These are phyloP conservation scores for Clathrus columnatus DNA, from an alignment of 768 basidiomycete species.

Conservation along the genomic window DNA sequence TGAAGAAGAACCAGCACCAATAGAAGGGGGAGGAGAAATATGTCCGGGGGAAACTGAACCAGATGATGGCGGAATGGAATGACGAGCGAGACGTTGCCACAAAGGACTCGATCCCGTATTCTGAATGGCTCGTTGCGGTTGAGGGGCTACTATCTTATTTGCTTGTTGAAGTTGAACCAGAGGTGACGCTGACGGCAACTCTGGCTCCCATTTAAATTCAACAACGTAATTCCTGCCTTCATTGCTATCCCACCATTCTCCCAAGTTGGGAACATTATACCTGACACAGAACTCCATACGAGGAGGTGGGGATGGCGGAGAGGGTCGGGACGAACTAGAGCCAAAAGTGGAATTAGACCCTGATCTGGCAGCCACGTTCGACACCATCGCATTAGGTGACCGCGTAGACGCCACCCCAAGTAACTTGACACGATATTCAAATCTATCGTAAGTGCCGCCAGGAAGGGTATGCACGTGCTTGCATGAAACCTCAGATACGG, in stretches of 20 bases:
- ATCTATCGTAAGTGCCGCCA: constrained; percentile 50
- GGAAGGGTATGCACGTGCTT: constrained; percentile 45
- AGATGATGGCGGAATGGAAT: constrained; percentile 15
- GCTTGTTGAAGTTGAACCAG: constrained; percentile 21
- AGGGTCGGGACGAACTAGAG: constrained; percentile 56
- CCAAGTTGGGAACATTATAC: constrained; percentile 50
- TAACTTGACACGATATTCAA: constrained; percentile 54
- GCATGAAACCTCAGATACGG: constrained; percentile 86
- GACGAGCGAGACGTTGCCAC: constrained; percentile 22
- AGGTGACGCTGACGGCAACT: constrained; percentile 18
- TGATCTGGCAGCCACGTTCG: background rate
- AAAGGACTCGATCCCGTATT: constrained; percentile 16
- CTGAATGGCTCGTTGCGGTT: constrained; percentile 39
- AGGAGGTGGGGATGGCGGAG: constrained; percentile 70
- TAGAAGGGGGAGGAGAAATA: constrained; percentile 4
- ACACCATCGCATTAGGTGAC: background rate
- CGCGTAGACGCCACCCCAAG: background rate
- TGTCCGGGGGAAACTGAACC: constrained; percentile 10
- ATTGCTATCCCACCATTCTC: constrained; percentile 94
- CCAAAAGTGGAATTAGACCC: constrained; percentile 21
- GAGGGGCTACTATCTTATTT: constrained; percentile 13
- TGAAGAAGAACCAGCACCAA: background rate
- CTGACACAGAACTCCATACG: constrained; percentile 71
- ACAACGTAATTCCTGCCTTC: constrained; percentile 67
- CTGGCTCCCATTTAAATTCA: constrained; percentile 40